A percentile compares a stretch with the other conserved stretches of the same genome.
phyloP scores from a whole-genome alignment of 1,284 basidiomycete species.

The Schizophyllum amplum region DNA sequence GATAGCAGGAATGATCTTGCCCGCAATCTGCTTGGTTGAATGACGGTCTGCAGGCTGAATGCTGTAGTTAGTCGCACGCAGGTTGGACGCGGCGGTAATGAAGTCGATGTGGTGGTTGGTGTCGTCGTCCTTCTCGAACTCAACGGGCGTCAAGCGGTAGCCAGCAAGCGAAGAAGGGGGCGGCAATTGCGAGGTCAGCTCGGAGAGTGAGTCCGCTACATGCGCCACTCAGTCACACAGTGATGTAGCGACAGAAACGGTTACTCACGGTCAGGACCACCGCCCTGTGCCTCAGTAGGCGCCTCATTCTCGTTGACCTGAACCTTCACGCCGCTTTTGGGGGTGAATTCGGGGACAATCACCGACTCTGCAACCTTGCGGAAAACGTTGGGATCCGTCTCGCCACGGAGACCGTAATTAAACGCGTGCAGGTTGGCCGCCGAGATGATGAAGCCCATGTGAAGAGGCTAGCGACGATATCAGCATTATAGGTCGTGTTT shows the following conservation, averaged over 20 bases:
- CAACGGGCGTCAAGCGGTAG: constrained; percentile 90
- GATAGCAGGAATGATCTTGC: constrained; percentile 99
- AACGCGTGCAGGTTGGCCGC: constrained; percentile 96
- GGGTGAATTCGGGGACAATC: constrained; percentile 88
- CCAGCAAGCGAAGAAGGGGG: constrained; percentile 86
- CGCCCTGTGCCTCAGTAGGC: constrained; percentile 43
- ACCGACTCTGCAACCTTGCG: constrained; percentile 83
- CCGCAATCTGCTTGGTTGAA: constrained; percentile 97
- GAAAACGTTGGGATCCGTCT: constrained; percentile 75
- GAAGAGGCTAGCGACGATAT: constrained; percentile 54
- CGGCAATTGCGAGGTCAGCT: constrained; percentile 67
- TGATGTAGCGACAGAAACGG: constrained; percentile 7
- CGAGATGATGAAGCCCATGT: constrained; percentile 87
- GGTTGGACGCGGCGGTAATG: constrained; percentile 96
- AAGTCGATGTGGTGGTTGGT: constrained; percentile 99
- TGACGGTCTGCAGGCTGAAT: constrained; percentile 88
- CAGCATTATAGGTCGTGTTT: neutral
- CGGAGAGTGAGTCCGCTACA: constrained; percentile 44
- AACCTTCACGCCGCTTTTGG: constrained; percentile 88
- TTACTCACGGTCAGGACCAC: constrained; percentile 21
- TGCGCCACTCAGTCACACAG: constrained; percentile 12
- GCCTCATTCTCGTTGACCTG: constrained; percentile 96
- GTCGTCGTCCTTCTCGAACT: constrained; percentile 99
- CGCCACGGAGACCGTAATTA: constrained; percentile 96
- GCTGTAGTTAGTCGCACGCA: constrained; percentile 93